Evolutionary conservation across 1,139 yeast species (phyloP).

Genomic region (Saccharomyces pastorianus): DNA sequence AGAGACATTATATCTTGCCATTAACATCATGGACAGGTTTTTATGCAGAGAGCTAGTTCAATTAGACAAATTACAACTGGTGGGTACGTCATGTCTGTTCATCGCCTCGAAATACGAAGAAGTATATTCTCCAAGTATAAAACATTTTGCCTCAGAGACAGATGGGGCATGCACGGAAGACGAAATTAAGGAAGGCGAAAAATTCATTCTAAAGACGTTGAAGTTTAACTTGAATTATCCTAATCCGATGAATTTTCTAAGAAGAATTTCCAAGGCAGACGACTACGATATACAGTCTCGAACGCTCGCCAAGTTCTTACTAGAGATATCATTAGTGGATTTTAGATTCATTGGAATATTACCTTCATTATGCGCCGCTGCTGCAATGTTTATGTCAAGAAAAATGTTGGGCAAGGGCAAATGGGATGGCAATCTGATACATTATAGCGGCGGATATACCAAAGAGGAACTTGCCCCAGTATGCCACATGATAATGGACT

Average conservation of each 20-base stretch:
- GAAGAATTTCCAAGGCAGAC: slow-evolving; percentile 91
- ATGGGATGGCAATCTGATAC: slow-evolving; percentile 78
- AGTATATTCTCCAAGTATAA: slow-evolving; percentile 85
- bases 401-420: slow-evolving; percentile 64
- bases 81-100: slow-evolving; percentile 84
- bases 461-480: slow-evolving; percentile 65
- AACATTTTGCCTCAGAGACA: slow-evolving; percentile 81
- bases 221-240: slow-evolving; percentile 81
- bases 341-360: slow-evolving; percentile 68
- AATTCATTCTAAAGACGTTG: slow-evolving; percentile 65
- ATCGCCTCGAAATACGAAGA: slow-evolving; percentile 95
- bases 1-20: slow-evolving; percentile 82
- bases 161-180: slow-evolving; percentile 72
- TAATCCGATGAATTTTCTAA: slow-evolving; percentile 86
- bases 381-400: slow-evolving; percentile 85
- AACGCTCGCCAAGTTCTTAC: slow-evolving; percentile 80
- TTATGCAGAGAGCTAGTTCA: slow-evolving; percentile 74
- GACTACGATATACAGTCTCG: slow-evolving; percentile 89
- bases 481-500: slow-evolving; percentile 66
- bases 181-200: slow-evolving; percentile 82
- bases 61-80: slow-evolving; percentile 75
- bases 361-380: slow-evolving; percentile 84
- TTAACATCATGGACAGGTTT: slow-evolving; percentile 86
- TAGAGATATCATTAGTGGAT: slow-evolving; percentile 77
- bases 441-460: slow-evolving; percentile 87